These are phyloP conservation scores for Colletotrichum musicola DNA, from an alignment of 2,329 filamentous ascomycete species.

Conservation along the genomic window DNA sequence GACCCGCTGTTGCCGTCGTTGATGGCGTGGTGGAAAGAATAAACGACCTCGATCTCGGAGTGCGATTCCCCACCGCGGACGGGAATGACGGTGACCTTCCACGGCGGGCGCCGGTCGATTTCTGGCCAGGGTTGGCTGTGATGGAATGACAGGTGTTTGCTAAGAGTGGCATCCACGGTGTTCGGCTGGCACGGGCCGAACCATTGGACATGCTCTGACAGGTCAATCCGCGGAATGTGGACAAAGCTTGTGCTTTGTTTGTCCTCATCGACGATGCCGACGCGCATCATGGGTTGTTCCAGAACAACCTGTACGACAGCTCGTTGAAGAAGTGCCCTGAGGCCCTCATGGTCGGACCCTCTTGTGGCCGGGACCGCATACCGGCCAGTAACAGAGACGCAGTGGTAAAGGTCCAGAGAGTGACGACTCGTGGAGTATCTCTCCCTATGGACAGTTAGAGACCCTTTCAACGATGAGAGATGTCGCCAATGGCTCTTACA, in stretches of 20 bases:
- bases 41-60: constrained; percentile 55
- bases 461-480: neutral
- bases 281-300: constrained; percentile 61
- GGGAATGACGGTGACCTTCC: constrained; percentile 57
- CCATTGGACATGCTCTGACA: constrained; percentile 58
- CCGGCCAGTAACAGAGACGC: constrained; percentile 59
- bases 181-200: constrained; percentile 40
- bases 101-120: constrained; percentile 56
- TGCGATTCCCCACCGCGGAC: neutral
- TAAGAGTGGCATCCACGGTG: constrained; percentile 41
- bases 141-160: constrained; percentile 51
- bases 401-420: constrained; percentile 59
- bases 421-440: constrained; percentile 61
- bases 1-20: constrained; percentile 63
- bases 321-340: constrained; percentile 46
- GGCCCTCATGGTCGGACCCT: neutral
- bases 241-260: constrained; percentile 59
- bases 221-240: constrained; percentile 56
- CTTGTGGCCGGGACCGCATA: constrained; percentile 48
- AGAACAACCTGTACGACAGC: constrained; percentile 57
- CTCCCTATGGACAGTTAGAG: constrained; percentile 51
- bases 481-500: neutral
- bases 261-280: constrained; percentile 61
- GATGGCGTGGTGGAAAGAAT: constrained; percentile 66
- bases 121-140: constrained; percentile 58